Evolutionary conservation across 2,329 filamentous ascomycete genomes (phyloP), one percentile per base, ranked within the genome.

Genomic region (Mycosphaerella sp.): DNA sequence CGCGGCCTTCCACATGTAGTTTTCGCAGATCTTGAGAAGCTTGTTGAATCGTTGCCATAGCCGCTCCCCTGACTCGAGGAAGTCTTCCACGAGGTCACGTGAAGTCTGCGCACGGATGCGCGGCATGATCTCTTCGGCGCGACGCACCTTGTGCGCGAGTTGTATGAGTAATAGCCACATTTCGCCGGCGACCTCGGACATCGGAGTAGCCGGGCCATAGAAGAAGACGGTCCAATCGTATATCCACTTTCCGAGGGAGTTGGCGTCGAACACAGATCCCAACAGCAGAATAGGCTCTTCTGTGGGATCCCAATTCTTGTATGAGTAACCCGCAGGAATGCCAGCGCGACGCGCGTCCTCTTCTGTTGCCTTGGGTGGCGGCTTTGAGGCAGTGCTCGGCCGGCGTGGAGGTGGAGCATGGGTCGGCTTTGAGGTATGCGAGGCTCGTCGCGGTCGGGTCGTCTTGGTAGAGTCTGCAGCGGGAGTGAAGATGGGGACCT

Each of bases 171-270:
- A 79, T 18, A 97, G 79, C 93, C 93, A 98, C 49, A 98, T 78
- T 65, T 97, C 90, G 61, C 91, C 93, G 2, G 93, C 90, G 71
- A 95, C 84, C 59, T 96, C 89, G 47, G 89, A 82, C 65, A 96
- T 87, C 44, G 89, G 87, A 9, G 86, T 89, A 36, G 81, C 80
- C 12, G 89, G 81, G 34, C 88, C 88, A 61, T 94, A 84, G 68
- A 86, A 84, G 74, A 88, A 95, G 58, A 96, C 88, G 14, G 93
- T 96, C 93, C 93, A 98, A 77, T 97, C 93, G 72, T 95, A 98
- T 66, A 98, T 94, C 93, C 93, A 98, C 73, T 96, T 96, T 65
- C 93, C 93, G 27, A 98, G 79, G 21, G 89, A 95, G 78, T 97
- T 96, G 66, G 91, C 88, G 67, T 97, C 93, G 66, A 97, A 97